Percentiles rank a stretch among this genome's conserved stretches.
phyloP scores from a whole-genome alignment of 148 eudicot genomes.

The Polygonum maritimum region DNA sequence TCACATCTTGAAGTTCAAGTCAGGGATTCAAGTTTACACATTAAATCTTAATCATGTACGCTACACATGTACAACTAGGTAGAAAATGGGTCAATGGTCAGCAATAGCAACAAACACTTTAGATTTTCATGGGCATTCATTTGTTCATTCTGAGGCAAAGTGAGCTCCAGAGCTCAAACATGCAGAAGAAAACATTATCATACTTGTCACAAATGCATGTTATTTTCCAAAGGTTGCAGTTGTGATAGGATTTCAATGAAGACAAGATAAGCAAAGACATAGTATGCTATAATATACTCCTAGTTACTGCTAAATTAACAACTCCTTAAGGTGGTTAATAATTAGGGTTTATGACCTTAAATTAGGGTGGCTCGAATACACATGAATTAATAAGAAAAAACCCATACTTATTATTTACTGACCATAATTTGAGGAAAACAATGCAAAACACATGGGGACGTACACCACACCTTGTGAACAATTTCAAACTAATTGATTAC shows the following conservation, averaged over 20 bases:
- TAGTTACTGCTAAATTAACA: background rate
- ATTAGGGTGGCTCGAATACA: conserved; percentile 32
- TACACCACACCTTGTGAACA: conserved; percentile 8
- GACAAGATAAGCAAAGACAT: conserved; percentile 2
- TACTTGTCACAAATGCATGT: background rate
- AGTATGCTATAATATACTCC: background rate
- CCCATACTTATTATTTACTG: conserved; percentile 22
- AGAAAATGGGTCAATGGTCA: background rate
- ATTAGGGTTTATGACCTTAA: conserved; percentile 7
- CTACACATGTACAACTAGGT: background rate
- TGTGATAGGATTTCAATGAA: conserved; percentile 3
- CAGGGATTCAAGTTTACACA: background rate
- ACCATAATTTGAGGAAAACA: conserved; percentile 50
- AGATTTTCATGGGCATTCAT: background rate
- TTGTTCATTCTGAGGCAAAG: background rate
- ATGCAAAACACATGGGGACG: conserved; percentile 61
- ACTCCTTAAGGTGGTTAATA: conserved; percentile 2
- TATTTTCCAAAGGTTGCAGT: background rate
- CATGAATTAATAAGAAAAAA: conserved; percentile 25
- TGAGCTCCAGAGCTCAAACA: background rate
- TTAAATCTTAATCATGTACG: background rate
- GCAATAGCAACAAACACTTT: background rate
- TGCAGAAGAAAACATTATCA: background rate
- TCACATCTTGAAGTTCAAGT: background rate
- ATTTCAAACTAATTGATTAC: background rate